These are phyloP conservation scores for Artemisia argyi DNA, from an alignment of 129 eudicot genomes.

Conservation along the genomic window DNA sequence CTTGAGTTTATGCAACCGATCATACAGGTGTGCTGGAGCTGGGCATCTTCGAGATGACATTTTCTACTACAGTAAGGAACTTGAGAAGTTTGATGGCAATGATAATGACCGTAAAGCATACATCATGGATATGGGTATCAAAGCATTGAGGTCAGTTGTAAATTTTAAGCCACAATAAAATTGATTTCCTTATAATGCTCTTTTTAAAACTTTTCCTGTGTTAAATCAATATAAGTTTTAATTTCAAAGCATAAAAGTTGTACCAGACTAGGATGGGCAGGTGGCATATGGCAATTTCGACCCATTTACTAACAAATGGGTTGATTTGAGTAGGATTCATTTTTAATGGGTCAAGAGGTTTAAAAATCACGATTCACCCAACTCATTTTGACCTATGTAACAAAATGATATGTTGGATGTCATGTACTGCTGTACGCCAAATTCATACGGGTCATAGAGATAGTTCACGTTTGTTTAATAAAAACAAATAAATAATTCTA, in stretches of 20 bases:
- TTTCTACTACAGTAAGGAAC: constrained; percentile 57
- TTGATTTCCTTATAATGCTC: neutral
- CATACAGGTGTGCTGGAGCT: constrained; percentile 94
- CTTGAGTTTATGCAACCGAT: too few relatives aligned
- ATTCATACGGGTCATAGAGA: too few relatives aligned
- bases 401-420: too few relatives aligned
- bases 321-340: neutral
- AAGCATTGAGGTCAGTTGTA: constrained; percentile 81
- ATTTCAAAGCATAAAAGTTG: too few relatives aligned
- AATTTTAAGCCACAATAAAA: neutral
- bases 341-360: too few relatives aligned
- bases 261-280: too few relatives aligned
- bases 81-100: constrained; percentile 53
- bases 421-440: too few relatives aligned
- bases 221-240: too few relatives aligned
- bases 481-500: neutral
- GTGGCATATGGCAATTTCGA: too few relatives aligned
- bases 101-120: constrained; percentile 79
- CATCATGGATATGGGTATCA: constrained; percentile 81
- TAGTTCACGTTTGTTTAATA: too few relatives aligned
- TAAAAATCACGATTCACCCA: too few relatives aligned
- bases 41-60: constrained; percentile 90
- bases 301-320: neutral
- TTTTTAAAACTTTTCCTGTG: neutral
- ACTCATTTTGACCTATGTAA: too few relatives aligned